Conservation (phyloP, 139 green algal species). For the Chlamydomonas incerta region DNA sequence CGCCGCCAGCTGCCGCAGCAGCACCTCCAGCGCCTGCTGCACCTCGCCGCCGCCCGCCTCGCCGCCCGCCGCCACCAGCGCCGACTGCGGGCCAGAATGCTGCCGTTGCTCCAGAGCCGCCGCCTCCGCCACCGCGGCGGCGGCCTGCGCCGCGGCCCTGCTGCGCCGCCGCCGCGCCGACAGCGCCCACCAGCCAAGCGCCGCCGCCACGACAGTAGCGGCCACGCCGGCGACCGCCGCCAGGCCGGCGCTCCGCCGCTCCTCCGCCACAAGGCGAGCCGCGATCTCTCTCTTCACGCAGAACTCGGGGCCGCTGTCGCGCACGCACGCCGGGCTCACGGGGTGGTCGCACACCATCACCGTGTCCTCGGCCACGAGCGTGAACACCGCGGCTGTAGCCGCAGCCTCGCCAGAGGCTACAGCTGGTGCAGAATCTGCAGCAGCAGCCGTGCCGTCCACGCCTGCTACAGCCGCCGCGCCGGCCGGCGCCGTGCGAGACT, state of each 20-base stretch:
- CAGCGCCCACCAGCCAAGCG: background rate
- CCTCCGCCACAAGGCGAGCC: background rate
- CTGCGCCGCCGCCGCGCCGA: too few species aligned
- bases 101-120: background rate
- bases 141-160: too few species aligned
- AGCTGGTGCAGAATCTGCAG: background rate
- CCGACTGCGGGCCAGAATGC: too few species aligned
- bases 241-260: background rate
- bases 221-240: background rate
- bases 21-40: too few species aligned
- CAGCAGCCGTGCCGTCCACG: background rate
- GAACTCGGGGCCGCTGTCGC: background rate
- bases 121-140: too few species aligned
- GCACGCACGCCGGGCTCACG: constrained; percentile 4
- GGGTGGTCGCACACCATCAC: background rate
- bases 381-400: background rate
- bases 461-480: background rate
- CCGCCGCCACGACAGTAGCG: background rate
- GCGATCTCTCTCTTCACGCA: background rate
- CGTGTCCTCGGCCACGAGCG: background rate
- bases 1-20: too few species aligned
- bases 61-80: too few species aligned
- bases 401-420: background rate
- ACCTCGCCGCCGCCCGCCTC: too few species aligned
- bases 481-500: too few species aligned